A percentile compares a stretch with the other conserved stretches of the same genome.
Conservation (phyloP, 352 stramenopile genomes). For the Phytophthora brassicae region DNA sequence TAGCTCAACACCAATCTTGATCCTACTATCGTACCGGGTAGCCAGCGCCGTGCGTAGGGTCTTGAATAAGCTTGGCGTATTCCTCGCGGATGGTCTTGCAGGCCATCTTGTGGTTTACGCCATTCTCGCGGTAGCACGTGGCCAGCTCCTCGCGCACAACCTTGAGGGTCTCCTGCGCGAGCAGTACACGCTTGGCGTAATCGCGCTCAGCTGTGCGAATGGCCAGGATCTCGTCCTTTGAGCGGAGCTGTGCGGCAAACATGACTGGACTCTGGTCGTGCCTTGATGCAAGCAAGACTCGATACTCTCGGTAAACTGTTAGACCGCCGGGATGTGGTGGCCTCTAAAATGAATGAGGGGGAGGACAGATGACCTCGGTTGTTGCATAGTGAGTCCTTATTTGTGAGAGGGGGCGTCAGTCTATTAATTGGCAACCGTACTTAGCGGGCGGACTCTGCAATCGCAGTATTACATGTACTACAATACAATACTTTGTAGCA, state of each 20-base stretch:
- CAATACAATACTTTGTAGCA: too few relatives aligned
- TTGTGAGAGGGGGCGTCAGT: too few relatives aligned
- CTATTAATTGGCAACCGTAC: too few relatives aligned
- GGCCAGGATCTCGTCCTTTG: constrained; percentile 83
- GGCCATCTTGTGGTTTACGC: constrained; percentile 87
- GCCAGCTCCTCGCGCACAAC: constrained; percentile 84
- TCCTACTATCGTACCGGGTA: constrained; percentile 44
- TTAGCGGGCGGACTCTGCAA: too few relatives aligned
- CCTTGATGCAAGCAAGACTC: constrained; percentile 10
- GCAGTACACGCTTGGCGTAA: constrained; percentile 71
- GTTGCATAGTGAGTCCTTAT: too few relatives aligned
- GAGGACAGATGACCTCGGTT: too few relatives aligned
- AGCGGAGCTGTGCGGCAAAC: constrained; percentile 72
- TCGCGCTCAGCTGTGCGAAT: constrained; percentile 75
- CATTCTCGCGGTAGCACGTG: constrained; percentile 88
- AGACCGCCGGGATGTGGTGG: constrained; percentile 32
- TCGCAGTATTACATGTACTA: too few relatives aligned
- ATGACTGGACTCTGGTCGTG: constrained; percentile 37
- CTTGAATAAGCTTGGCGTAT: constrained; percentile 78
- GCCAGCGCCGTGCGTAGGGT: constrained; percentile 76
- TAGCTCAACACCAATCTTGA: not conserved
- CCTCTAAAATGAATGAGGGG: constrained; percentile 24
- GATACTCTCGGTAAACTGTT: constrained; percentile 18
- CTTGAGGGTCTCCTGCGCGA: constrained; percentile 83
- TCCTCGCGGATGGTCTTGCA: constrained; percentile 84